Evolutionary conservation across 768 basidiomycete genomes (phyloP), one percentile per base, ranked within the genome.

Genomic region (Tephrocybe sp.): DNA sequence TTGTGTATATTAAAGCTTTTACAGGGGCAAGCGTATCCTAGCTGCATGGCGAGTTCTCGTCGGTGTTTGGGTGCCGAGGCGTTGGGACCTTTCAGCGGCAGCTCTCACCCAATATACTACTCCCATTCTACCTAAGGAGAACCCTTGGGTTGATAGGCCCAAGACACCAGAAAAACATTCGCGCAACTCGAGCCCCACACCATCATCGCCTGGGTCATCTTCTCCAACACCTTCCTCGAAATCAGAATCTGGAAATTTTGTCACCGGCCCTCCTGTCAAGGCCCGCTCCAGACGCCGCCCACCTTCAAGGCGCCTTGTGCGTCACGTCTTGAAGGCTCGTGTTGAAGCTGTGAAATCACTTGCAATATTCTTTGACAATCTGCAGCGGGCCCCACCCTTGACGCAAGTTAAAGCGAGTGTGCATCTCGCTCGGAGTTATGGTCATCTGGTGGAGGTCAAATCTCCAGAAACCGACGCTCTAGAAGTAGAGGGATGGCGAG

Each of bases 1-100:
- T 45, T 44, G 45, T 39, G 32, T 39, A 25, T 47, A n/a, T 53
- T 56, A 17, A 30, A 41, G 14, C n/a, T 38, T 48, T 51, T n/a
- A n/a, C 62, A 93, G 93, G 25, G 82, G 85, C 43, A 96, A 94
- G 69, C 90, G 89, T 36, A 79, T 96, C 42, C 77, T 88, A 15
- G 91, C 95, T 4, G 85, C 94, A n/a, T 99, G 96, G 94, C 86
- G 93, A 48, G 85, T 97, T n/a, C 80, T 99, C 12, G 81, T 98
- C 56, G 97, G 95, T 6, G 84, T 98, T 11, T 98, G 97, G 97
- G 79, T 80, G 0, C 94, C 95, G 4, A 85, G 81, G 65, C 74
- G 72, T 39, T 91, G 86, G 85, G 95, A 97, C 57, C 73, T 95
- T 38, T 81, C 90, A 4, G 66, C 89, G 21, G 63, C 80, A n/a